Conservation (phyloP, 306 rosid species). For the Lagenaria siceraria region DNA sequence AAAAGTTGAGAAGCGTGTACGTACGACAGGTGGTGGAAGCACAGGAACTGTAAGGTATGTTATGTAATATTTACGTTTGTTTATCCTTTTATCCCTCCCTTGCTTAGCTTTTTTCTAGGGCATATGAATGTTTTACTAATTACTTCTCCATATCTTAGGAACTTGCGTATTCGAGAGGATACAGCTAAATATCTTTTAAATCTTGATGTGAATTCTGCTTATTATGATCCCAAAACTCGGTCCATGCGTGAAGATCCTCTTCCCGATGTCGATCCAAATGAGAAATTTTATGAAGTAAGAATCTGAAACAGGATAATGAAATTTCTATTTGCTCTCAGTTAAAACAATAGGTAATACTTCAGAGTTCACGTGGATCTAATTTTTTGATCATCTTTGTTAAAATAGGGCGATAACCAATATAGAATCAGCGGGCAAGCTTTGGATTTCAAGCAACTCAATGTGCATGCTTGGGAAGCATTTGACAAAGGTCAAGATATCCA, state of each 20-base stretch:
- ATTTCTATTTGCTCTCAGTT: not conserved
- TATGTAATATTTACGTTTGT: not conserved
- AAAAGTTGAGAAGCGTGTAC: slow-evolving; percentile 55
- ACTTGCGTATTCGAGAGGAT: slow-evolving; percentile 44
- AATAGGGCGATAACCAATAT: slow-evolving; percentile 41
- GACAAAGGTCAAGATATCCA: slow-evolving; percentile 56
- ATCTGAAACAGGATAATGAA: not conserved
- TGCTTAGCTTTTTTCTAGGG: not conserved
- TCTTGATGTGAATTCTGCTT: slow-evolving; percentile 38
- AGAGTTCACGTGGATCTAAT: not conserved
- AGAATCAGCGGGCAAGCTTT: slow-evolving; percentile 48
- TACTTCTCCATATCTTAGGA: slow-evolving; percentile 18
- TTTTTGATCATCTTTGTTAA: not conserved
- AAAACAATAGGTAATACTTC: not conserved
- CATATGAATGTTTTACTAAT: not conserved
- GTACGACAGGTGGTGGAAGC: slow-evolving; percentile 55
- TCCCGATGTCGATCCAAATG: slow-evolving; percentile 55
- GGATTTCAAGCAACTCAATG: slow-evolving; percentile 42
- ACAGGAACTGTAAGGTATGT: slow-evolving; percentile 50
- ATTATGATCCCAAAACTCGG: slow-evolving; percentile 44
- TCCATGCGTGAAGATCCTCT: slow-evolving; percentile 70
- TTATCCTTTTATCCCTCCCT: not conserved
- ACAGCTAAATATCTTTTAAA: slow-evolving; percentile 43
- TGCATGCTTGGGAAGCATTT: slow-evolving; percentile 56
- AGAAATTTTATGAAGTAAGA: slow-evolving; percentile 49